Conservation (phyloP, 2,329 filamentous ascomycete species). For the Cladophialophora psammophila region DNA sequence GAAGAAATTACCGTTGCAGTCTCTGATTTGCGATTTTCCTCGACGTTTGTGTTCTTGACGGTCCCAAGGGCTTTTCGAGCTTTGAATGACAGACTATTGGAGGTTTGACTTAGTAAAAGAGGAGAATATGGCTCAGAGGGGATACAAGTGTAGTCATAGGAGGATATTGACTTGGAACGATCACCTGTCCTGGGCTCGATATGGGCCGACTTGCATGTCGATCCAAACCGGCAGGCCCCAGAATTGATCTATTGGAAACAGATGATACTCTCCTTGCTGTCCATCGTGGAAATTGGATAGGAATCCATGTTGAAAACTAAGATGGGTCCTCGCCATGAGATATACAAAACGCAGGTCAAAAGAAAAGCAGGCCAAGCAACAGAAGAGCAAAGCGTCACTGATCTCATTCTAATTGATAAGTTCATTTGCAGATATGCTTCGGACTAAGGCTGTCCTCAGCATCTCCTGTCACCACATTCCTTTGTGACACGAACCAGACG, state of each 20-base stretch:
- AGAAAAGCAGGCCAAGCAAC: not conserved
- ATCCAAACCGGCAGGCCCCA: not conserved
- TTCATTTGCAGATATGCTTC: not conserved
- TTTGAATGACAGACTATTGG: not conserved
- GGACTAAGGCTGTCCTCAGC: not conserved
- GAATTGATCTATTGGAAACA: not conserved
- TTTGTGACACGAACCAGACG: not conserved
- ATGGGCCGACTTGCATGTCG: not conserved
- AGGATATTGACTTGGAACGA: not conserved
- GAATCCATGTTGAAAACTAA: not conserved
- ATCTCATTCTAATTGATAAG: not conserved
- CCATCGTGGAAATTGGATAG: not conserved
- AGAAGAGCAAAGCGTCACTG: not conserved
- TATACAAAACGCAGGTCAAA: not conserved
- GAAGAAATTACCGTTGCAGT: slow-evolving; percentile 23
- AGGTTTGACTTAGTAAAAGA: not conserved
- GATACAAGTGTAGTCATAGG: not conserved
- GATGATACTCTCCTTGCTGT: not conserved
- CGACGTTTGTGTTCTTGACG: not conserved
- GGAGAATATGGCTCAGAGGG: not conserved
- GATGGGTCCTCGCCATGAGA: not conserved
- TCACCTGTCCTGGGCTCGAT: not conserved
- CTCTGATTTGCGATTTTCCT: not conserved
- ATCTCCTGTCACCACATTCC: not conserved
- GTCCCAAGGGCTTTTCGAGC: not conserved